Conservation (phyloP, 1,284 basidiomycete genomes). For the Microbotryomycetes sp. region DNA sequence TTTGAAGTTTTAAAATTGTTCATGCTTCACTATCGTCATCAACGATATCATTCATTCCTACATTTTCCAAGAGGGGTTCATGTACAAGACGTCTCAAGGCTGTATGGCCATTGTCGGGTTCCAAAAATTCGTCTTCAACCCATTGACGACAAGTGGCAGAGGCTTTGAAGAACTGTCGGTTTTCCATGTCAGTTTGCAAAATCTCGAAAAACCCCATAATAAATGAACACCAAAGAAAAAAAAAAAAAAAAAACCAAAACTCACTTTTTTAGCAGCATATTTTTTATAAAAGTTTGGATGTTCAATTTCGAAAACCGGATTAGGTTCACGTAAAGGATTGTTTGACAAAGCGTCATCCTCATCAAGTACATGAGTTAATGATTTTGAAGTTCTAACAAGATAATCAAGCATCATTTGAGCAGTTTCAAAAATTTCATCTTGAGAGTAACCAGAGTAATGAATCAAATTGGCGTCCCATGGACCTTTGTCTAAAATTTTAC, state of each 20-base stretch:
- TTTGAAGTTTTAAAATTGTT: no score
- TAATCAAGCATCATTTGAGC: slow-evolving; percentile 94
- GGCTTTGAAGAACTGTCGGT: slow-evolving; percentile 31
- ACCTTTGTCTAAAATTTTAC: slow-evolving; percentile 72
- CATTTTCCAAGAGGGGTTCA: no score
- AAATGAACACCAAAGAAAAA: neutral
- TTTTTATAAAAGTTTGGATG: slow-evolving; percentile 64
- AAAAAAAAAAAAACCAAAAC: neutral
- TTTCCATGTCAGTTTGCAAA: no score
- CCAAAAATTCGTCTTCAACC: slow-evolving; percentile 30
- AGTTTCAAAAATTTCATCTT: slow-evolving; percentile 73
- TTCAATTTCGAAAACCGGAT: slow-evolving; percentile 44
- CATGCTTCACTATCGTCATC: no score
- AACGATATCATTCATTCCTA: no score
- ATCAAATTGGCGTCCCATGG: slow-evolving; percentile 83
- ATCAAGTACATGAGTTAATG: slow-evolving; percentile 1
- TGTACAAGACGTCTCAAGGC: no score
- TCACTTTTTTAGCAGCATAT: slow-evolving; percentile 41
- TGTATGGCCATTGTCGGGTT: no score
- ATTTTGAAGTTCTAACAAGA: slow-evolving; percentile 53
- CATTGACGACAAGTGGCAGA: slow-evolving; percentile 26
- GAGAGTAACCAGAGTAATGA: slow-evolving; percentile 85
- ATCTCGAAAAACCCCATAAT: neutral
- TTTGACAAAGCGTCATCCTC: slow-evolving; percentile 6
- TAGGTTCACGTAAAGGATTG: slow-evolving; percentile 31